phyloP scores from a whole-genome alignment of 257 asterid species.

The Orobanche coerulescens region DNA sequence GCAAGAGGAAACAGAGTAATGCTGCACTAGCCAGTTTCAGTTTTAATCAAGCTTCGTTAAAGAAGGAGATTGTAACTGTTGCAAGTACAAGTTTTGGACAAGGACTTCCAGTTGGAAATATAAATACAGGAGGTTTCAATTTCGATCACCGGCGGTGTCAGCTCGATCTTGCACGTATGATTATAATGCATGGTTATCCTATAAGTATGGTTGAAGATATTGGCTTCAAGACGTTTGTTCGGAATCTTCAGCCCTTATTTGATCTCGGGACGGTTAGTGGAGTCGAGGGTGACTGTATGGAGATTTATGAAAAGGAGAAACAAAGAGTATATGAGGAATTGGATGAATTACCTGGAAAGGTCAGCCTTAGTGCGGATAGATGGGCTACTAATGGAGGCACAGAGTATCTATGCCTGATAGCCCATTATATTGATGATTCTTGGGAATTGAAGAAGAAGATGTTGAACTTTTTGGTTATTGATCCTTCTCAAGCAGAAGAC shows the following conservation, averaged over 20 bases:
- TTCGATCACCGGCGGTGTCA: slow-evolving; percentile 61
- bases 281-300: slow-evolving; percentile 71
- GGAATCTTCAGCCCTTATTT: slow-evolving; percentile 84
- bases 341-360: slow-evolving; percentile 72
- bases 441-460: slow-evolving; percentile 77
- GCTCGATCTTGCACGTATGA: slow-evolving; percentile 87
- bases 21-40: slow-evolving; percentile 37
- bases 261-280: slow-evolving; percentile 48
- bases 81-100: slow-evolving; percentile 41
- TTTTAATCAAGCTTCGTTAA: slow-evolving; percentile 35
- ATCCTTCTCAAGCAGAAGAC: slow-evolving; percentile 70
- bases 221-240: slow-evolving; percentile 73
- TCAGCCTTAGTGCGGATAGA: slow-evolving; percentile 73
- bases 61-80: slow-evolving; percentile 46
- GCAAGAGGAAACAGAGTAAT: slow-evolving; percentile 59
- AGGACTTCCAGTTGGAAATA: slow-evolving; percentile 34
- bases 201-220: slow-evolving; percentile 76
- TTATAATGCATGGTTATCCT: slow-evolving; percentile 81
- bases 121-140: slow-evolving; percentile 30
- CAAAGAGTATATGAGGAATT: slow-evolving; percentile 70
- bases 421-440: slow-evolving; percentile 65
- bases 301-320: slow-evolving; percentile 63
- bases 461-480: slow-evolving; percentile 50
- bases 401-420: slow-evolving; percentile 67
- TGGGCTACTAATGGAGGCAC: slow-evolving; percentile 53